Percentiles rank a stretch among this genome's conserved stretches.
Evolutionary conservation across 2,329 filamentous ascomycete species (phyloP).

Genomic region (Sclerotinia borealis): DNA sequence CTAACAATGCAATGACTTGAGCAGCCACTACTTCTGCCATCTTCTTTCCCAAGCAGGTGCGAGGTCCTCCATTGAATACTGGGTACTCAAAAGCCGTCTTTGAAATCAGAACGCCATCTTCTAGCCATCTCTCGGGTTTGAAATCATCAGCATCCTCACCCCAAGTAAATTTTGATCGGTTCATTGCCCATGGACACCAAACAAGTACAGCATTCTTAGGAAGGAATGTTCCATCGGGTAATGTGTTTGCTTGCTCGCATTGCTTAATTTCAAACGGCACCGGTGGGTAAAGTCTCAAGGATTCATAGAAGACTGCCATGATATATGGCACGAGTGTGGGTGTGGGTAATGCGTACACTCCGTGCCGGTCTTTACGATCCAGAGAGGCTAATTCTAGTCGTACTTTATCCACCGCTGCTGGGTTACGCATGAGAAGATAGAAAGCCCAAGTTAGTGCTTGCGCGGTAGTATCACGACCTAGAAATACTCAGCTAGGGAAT

Average conservation of each 20-base stretch:
- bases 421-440: conserved; percentile 52
- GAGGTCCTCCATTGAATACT: conserved; percentile 59
- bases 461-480: conserved; percentile 56
- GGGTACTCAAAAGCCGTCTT: conserved; percentile 52
- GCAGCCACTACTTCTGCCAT: conserved; percentile 58
- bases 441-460: conserved; percentile 60
- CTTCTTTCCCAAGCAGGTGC: conserved; percentile 55
- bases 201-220: conserved; percentile 49
- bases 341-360: conserved; percentile 18
- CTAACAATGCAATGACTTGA: conserved; percentile 47
- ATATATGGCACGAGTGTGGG: conserved; percentile 45
- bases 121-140: conserved; percentile 51
- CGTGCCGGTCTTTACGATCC: conserved; percentile 3
- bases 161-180: conserved; percentile 51
- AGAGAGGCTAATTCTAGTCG: conserved; percentile 36
- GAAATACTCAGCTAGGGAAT: conserved; percentile 10
- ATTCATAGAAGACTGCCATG: conserved; percentile 57
- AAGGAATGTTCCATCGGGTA: conserved; percentile 56
- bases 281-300: conserved; percentile 55
- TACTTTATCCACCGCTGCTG: conserved; percentile 36
- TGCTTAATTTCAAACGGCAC: conserved; percentile 63
- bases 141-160: conserved; percentile 51
- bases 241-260: conserved; percentile 42
- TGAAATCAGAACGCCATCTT: conserved; percentile 37
- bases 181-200: conserved; percentile 61